Evolutionary conservation across 306 rosid genomes (phyloP).

Genomic region (Myrica gale): DNA sequence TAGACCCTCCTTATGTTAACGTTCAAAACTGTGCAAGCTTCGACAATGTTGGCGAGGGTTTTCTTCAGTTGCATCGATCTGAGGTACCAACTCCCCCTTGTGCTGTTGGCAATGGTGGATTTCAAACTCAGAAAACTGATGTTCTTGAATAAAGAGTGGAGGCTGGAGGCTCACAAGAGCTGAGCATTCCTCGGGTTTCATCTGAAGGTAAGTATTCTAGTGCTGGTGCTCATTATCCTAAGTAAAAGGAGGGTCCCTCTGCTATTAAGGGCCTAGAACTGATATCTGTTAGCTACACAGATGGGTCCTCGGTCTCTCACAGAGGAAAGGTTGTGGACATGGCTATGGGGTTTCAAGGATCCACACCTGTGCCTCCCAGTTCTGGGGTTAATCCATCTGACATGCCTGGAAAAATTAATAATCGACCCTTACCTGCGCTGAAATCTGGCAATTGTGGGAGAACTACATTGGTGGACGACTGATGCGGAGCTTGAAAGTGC

Average conservation of each 20-base stretch:
- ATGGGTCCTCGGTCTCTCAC: constrained; percentile 27
- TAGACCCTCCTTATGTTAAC: no score
- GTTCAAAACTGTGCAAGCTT: no score
- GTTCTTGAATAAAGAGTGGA: constrained; percentile 28
- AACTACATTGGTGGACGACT: no score
- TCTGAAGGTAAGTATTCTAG: constrained; percentile 29
- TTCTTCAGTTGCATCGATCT: constrained; percentile 40
- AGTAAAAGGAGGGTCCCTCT: constrained; percentile 29
- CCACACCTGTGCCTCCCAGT: constrained; percentile 24
- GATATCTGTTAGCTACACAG: constrained; percentile 19
- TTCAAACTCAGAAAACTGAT: constrained; percentile 36
- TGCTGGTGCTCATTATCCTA: constrained; percentile 30
- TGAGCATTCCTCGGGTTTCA: constrained; percentile 34
- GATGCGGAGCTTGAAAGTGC: no score
- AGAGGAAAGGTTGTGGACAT: constrained; percentile 32
- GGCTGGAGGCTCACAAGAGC: constrained; percentile 24
- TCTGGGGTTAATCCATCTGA: constrained; percentile 25
- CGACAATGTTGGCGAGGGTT: constrained; percentile 53
- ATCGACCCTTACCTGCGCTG: constrained; percentile 16
- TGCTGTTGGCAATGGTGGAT: constrained; percentile 33
- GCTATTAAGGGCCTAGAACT: constrained; percentile 27
- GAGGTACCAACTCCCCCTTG: constrained; percentile 31
- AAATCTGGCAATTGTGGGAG: no score
- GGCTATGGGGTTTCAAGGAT: constrained; percentile 33
- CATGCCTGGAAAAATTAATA: constrained; percentile 23